Evolutionary conservation across 164 flowering plant genomes (phyloP), one percentile per base, ranked within the genome.

Genomic region (Dillenia suffruticosa): DNA sequence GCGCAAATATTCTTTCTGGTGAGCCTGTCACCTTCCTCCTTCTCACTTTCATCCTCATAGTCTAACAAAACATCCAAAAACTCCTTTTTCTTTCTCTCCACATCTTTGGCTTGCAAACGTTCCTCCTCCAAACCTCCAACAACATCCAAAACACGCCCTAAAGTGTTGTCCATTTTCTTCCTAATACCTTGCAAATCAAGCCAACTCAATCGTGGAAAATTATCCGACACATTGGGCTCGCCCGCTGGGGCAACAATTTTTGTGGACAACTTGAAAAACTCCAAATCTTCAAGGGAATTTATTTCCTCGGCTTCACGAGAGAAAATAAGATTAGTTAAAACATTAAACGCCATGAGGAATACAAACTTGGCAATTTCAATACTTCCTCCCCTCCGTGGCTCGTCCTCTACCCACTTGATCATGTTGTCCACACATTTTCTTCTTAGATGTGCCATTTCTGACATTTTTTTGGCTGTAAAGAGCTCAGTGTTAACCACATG

Each of bases 221-320:
- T 66, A 48, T 74, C 77, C 2, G 73, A 68, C 0, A 70, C 10
- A 14, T 69, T 72, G 1, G 79, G 79, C 58, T 15, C n/a, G n/a
- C 54, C 74, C 8, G 61, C 46, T 66, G 50, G 46, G 66, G 53
- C 44, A 59, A 67, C 44, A 5, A 67, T 1, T 11, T 15, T 48
- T 14, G 57, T 16, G 43, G 56, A 53, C 9, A 59, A 50, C 6
- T 45, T 15, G 24, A 44, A 72, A 60, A 76, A 63, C 50, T 72
- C 67, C 12, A 32, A 13, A 9, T 62, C 74, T 43, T 56, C 63
- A 9, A 49, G 44, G 3, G 76, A 72, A 6, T 66, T 8, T 0
- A 63, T 47, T 15, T 61, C 64, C 44, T 63, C 16, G 12, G 67
- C 46, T 51, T 72, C 71, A 1, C 46, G 43, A 7, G 79, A 72